A percentile compares a stretch with the other conserved stretches of the same genome.
These are phyloP conservation scores for Epichloe coenophiala DNA, from an alignment of 2,329 filamentous ascomycete genomes.

Conservation along the genomic window DNA sequence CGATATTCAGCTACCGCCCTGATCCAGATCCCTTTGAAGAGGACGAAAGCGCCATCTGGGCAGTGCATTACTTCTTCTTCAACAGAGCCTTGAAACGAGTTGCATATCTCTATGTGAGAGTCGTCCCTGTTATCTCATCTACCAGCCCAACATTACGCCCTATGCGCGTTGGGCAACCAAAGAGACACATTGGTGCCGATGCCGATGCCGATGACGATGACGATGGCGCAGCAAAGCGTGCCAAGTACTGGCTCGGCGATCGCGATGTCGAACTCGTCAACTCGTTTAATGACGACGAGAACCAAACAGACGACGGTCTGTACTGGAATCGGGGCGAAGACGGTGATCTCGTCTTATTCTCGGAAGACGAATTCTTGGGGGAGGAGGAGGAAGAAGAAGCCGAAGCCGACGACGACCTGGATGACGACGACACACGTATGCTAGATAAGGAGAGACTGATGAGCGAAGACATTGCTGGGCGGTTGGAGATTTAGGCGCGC, in stretches of 20 bases:
- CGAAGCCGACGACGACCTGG: conserved; percentile 30
- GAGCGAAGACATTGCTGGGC: conserved; percentile 48
- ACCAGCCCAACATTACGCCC: conserved; percentile 39
- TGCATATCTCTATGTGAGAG: conserved; percentile 83
- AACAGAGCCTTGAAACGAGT: conserved; percentile 86
- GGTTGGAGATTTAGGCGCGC: conserved; percentile 44
- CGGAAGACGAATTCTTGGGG: conserved; percentile 37
- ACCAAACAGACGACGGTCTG: conserved; percentile 34
- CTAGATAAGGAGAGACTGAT: conserved; percentile 37
- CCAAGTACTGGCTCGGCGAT: conserved; percentile 78
- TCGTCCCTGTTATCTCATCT: conserved; percentile 62
- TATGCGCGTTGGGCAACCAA: conserved; percentile 15
- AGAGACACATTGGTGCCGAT: conserved; percentile 17
- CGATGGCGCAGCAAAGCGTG: conserved; percentile 48
- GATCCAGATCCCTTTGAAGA: conserved; percentile 84
- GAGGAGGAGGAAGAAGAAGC: conserved; percentile 16
- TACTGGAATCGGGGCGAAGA: conserved; percentile 46
- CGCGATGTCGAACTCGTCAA: conserved; percentile 35
- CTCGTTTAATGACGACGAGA: conserved; percentile 33
- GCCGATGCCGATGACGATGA: conserved; percentile 24
- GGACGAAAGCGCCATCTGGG: conserved; percentile 90
- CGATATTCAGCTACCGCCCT: conserved; percentile 78
- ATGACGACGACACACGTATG: conserved; percentile 28
- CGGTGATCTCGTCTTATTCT: conserved; percentile 40
- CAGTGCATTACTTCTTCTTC: conserved; percentile 94